Conservation (phyloP, 352 stramenopile genomes). For the Globisporangium middletonii region DNA sequence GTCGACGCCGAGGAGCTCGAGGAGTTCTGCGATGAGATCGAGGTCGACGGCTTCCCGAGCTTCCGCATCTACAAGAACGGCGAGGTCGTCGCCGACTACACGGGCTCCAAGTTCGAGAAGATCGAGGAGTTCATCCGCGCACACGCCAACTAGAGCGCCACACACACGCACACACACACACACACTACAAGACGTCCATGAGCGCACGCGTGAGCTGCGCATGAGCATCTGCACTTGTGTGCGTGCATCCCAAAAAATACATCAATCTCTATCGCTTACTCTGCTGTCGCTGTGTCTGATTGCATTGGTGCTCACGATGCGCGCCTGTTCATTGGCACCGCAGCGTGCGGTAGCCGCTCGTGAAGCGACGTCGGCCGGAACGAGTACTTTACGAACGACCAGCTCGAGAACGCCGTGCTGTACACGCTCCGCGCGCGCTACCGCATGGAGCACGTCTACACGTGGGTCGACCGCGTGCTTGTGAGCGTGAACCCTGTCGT, state of each 20-base stretch:
- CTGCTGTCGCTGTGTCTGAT: too few relatives aligned
- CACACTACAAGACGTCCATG: neutral
- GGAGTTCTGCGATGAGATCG: constrained; percentile 59
- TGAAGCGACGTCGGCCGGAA: constrained; percentile 36
- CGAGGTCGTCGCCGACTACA: constrained; percentile 52
- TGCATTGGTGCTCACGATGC: too few relatives aligned
- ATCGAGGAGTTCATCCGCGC: constrained; percentile 68
- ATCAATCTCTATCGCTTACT: too few relatives aligned
- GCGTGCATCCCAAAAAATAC: too few relatives aligned
- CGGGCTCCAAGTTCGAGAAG: constrained; percentile 72
- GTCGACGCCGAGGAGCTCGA: constrained; percentile 58
- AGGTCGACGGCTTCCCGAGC: constrained; percentile 69
- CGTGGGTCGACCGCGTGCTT: constrained; percentile 72
- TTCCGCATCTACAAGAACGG: constrained; percentile 68
- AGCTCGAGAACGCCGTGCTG: constrained; percentile 69
- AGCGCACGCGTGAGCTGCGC: neutral
- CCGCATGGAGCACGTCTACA: constrained; percentile 81
- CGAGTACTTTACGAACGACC: constrained; percentile 48
- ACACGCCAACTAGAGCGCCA: constrained; percentile 18
- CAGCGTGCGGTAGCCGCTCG: too few relatives aligned
- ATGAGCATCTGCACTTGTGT: neutral
- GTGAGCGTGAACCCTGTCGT: constrained; percentile 66
- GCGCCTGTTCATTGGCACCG: too few relatives aligned
- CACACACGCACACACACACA: neutral
- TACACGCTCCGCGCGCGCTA: constrained; percentile 72